These are phyloP conservation scores for Phaeodactylum tricornutum DNA, from an alignment of 108 stramenopile species.

Conservation along the genomic window DNA sequence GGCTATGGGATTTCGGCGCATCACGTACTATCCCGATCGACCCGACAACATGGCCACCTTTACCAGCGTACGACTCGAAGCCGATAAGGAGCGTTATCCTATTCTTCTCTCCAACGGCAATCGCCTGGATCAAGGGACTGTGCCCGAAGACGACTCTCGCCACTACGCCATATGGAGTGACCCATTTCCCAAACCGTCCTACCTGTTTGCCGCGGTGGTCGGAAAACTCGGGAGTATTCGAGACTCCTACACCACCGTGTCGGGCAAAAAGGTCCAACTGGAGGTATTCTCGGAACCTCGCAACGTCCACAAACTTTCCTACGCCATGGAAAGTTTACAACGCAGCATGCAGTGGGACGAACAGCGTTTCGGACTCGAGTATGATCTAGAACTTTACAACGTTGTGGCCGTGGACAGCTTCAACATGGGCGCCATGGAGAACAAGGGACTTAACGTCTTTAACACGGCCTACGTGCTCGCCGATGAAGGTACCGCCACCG, in stretches of 20 bases:
- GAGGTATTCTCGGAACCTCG: slow-evolving; percentile 76
- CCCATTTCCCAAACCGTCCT: slow-evolving; percentile 93
- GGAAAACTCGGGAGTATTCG: slow-evolving; percentile 79
- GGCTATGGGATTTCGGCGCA: slow-evolving; percentile 82
- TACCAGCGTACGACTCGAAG: slow-evolving; percentile 65
- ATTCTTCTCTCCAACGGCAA: slow-evolving; percentile 92
- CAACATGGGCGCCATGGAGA: slow-evolving; percentile 97
- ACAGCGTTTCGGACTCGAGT: slow-evolving; percentile 88
- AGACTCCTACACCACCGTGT: slow-evolving; percentile 59
- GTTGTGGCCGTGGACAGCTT: slow-evolving; percentile 89
- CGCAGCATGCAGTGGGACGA: slow-evolving; percentile 95
- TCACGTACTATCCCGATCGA: slow-evolving; percentile 91
- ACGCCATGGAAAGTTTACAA: slow-evolving; percentile 85
- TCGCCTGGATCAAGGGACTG: slow-evolving; percentile 46
- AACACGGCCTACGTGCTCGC: slow-evolving; percentile 96
- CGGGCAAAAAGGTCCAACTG: slow-evolving; percentile 71
- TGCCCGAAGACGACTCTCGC: slow-evolving; percentile 24
- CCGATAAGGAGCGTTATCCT: slow-evolving; percentile 66
- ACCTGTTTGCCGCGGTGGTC: slow-evolving; percentile 92
- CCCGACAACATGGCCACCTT: slow-evolving; percentile 95
- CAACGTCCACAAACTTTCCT: slow-evolving; percentile 76
- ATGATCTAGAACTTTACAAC: slow-evolving; percentile 93
- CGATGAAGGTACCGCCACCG: slow-evolving; percentile 83
- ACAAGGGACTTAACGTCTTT: slow-evolving; percentile 91
- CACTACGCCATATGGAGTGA: slow-evolving; percentile 89